Evolutionary conservation across 768 basidiomycete genomes (phyloP), one percentile per base, ranked within the genome.

Genomic region (Tulasnella sp.): DNA sequence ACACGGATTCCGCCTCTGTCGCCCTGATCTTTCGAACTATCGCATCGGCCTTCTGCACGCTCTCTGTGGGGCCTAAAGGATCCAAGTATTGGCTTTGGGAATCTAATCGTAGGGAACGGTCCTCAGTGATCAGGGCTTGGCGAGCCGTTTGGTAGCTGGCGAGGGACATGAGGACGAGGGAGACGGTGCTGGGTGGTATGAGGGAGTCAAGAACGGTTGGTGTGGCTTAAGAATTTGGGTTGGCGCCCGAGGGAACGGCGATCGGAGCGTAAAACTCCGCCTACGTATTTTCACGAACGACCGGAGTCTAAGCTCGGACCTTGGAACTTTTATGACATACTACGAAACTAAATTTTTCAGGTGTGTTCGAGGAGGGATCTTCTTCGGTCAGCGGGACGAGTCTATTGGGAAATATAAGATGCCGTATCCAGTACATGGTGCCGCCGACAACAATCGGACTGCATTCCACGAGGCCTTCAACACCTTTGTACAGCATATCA

Each of bases 361-460:
- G 8, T 28, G n/a, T 28, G 9, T 24, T 60, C 24, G 58, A 31
- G 31, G 75, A 4, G 20, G 41, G 4, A 18, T 54, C 50, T 54
- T 22, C 20, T 54, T 24, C 50, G 22, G 24, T 24, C 50, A 18
- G 11, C 2, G 22, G 1, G 24, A 18, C 50, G 46, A 96, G 87
- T 34, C 93, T 90, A 83, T 54, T 18, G 50, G 50, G 20, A 22
- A 54, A 22, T 22, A 54, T 0, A 54, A 98, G 91, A 84, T 99
- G 20, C 18, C 20, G 50, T 18, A n/a, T 54, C 5, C 4, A 54
- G 50, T 3, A 54, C 18, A 22, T 22, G 50, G 6, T 22, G 8
- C 98, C 98, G 3, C 98, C 98, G 73, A 97, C 96, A 9, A 97
- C 88, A 79, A 99, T 94, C 0, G 98, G 97, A n/a, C 24, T n/a